These are phyloP conservation scores for Phytophthora uliginosa DNA, from an alignment of 352 stramenopile species.

Conservation along the genomic window DNA sequence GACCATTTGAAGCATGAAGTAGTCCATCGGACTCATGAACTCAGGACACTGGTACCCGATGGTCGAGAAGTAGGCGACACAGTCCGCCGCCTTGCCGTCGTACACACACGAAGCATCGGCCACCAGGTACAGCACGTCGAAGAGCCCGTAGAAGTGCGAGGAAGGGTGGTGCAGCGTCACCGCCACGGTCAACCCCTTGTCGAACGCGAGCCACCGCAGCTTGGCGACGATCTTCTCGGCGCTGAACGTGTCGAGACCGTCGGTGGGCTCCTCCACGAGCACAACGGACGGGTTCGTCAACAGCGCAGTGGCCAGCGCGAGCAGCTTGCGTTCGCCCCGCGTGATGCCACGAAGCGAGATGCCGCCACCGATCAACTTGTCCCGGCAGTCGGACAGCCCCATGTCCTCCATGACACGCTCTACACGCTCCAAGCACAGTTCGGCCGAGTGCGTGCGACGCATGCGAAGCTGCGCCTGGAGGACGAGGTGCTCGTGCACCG, in stretches of 20 bases:
- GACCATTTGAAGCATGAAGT: constrained; percentile 71
- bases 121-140: constrained; percentile 70
- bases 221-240: constrained; percentile 65
- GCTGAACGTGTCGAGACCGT: constrained; percentile 70
- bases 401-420: constrained; percentile 73
- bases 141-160: constrained; percentile 68
- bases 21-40: constrained; percentile 74
- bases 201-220: constrained; percentile 76
- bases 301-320: constrained; percentile 86
- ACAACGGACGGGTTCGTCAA: constrained; percentile 85
- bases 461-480: constrained; percentile 90
- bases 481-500: constrained; percentile 90
- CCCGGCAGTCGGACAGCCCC: constrained; percentile 48
- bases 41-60: constrained; percentile 59
- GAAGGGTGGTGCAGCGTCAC: constrained; percentile 93
- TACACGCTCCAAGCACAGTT: constrained; percentile 57
- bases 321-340: constrained; percentile 82
- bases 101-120: constrained; percentile 60
- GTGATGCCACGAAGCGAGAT: constrained; percentile 67
- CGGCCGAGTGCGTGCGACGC: constrained; percentile 40
- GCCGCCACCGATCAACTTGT: constrained; percentile 70
- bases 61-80: constrained; percentile 63
- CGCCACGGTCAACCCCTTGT: constrained; percentile 85
- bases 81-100: constrained; percentile 58
- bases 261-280: constrained; percentile 90